These are phyloP conservation scores for Brettanomyces anomalus DNA, from an alignment of 805 yeast species.

Conservation along the genomic window DNA sequence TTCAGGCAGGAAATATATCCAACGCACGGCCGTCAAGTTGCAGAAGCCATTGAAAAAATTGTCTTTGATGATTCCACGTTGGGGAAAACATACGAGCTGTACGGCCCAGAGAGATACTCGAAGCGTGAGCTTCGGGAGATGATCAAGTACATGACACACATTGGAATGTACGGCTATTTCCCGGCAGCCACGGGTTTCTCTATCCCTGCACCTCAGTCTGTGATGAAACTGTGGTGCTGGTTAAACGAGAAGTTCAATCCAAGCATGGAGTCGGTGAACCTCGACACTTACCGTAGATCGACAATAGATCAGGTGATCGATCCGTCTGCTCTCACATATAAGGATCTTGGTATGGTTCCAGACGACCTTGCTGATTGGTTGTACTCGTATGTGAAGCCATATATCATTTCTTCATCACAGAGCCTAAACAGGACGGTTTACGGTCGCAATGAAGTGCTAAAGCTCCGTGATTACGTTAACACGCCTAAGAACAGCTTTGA, in stretches of 20 bases:
- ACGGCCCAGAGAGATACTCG: slow-evolving; percentile 60
- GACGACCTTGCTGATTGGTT: slow-evolving; percentile 42
- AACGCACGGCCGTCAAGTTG: slow-evolving; percentile 70
- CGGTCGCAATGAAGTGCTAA: slow-evolving; percentile 26
- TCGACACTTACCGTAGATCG: slow-evolving; percentile 71
- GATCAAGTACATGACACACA: slow-evolving; percentile 41
- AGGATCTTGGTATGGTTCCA: slow-evolving; percentile 62
- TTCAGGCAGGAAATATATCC: slow-evolving; percentile 61
- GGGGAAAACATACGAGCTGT: slow-evolving; percentile 68
- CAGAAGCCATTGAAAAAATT: slow-evolving; percentile 66
- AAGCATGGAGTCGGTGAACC: slow-evolving; percentile 31
- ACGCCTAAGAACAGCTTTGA: slow-evolving; percentile 26
- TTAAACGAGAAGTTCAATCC: slow-evolving; percentile 40
- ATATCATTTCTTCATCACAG: slow-evolving; percentile 28
- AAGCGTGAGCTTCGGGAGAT: slow-evolving; percentile 58
- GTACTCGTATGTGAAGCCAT: slow-evolving; percentile 33
- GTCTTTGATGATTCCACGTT: slow-evolving; percentile 75
- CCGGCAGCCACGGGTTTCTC: slow-evolving; percentile 29
- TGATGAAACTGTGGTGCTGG: slow-evolving; percentile 20
- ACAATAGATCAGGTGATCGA: slow-evolving; percentile 58
- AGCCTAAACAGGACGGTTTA: slow-evolving; percentile 29
- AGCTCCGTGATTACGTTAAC: slow-evolving; percentile 28
- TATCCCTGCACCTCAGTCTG: slow-evolving; percentile 32
- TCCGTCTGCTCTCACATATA: slow-evolving; percentile 51
- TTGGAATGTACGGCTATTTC: slow-evolving; percentile 27